These are phyloP conservation scores for Rhizopus arrhizus DNA, from an alignment of 371 early-diverging fungal genomes.

Conservation along the genomic window DNA sequence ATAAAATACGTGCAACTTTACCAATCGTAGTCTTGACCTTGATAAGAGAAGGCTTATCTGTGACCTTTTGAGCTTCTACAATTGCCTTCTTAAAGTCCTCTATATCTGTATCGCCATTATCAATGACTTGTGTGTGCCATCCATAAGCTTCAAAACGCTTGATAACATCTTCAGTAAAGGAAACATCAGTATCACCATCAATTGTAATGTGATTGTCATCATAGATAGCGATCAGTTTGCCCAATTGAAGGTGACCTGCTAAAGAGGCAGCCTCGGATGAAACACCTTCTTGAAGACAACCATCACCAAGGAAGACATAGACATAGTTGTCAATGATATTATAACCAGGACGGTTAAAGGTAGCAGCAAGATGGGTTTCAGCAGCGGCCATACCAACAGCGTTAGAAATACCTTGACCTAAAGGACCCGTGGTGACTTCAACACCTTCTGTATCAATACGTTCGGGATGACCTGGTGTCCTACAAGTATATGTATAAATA, in stretches of 20 bases:
- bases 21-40: conserved; percentile 85
- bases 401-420: conserved; percentile 90
- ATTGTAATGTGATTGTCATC: conserved; percentile 98
- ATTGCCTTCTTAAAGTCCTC: conserved; percentile 75
- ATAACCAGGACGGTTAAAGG: conserved; percentile 86
- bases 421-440: conserved; percentile 99
- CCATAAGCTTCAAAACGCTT: conserved; percentile 93
- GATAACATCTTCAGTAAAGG: conserved; percentile 94
- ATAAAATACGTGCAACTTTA: conserved; percentile 72
- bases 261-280: conserved; percentile 94
- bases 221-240: conserved; percentile 95
- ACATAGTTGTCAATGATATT: conserved; percentile 85
- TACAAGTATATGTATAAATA: conserved; percentile 23
- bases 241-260: conserved; percentile 93
- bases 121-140: conserved; percentile 85
- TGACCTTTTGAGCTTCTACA: conserved; percentile 79
- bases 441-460: conserved; percentile 84
- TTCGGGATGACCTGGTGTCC: conserved; percentile 97
- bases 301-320: conserved; percentile 95
- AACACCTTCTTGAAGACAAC: conserved; percentile 99
- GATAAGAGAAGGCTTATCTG: conserved; percentile 89
- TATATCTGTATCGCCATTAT: conserved; percentile 85
- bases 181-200: conserved; percentile 89
- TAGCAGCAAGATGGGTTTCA: conserved; percentile 86
- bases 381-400: conserved; percentile 97